A percentile compares a stretch with the other conserved stretches of the same genome.
phyloP scores from a whole-genome alignment of 1,284 basidiomycete species.

The Apiotrichum gracile region DNA sequence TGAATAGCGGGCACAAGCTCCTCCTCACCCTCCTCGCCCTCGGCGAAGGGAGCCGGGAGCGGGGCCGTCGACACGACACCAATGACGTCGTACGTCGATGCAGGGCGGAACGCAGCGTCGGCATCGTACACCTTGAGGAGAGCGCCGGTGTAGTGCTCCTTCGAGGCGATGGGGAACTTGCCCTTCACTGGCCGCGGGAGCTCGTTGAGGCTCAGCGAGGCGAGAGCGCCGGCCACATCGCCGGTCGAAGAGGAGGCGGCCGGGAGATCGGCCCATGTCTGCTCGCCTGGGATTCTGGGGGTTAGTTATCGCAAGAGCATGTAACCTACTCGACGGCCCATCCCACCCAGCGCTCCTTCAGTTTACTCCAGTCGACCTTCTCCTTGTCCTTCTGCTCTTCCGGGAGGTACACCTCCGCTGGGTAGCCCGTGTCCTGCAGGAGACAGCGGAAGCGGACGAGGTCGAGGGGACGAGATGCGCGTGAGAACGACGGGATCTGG shows the following conservation, averaged over 20 bases:
- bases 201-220: not conserved
- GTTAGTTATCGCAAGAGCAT: not conserved
- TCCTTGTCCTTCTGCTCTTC: not conserved
- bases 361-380: slow-evolving; percentile 28
- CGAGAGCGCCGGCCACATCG: not conserved
- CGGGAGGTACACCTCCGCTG: slow-evolving; percentile 44
- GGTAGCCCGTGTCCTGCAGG: slow-evolving; percentile 47
- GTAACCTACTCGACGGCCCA: slow-evolving; percentile 44
- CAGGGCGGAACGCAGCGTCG: slow-evolving; percentile 36
- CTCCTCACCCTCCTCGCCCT: slow-evolving; percentile 22
- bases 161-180: slow-evolving; percentile 33
- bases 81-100: slow-evolving; percentile 33
- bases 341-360: slow-evolving; percentile 45
- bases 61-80: slow-evolving; percentile 37
- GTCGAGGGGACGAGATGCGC: slow-evolving; percentile 23
- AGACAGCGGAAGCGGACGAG: slow-evolving; percentile 42
- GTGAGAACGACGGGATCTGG: slow-evolving; percentile 28
- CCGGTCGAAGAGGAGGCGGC: not conserved
- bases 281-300: slow-evolving; percentile 37
- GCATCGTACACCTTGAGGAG: slow-evolving; percentile 45
- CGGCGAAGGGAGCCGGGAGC: slow-evolving; percentile 28
- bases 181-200: slow-evolving; percentile 21
- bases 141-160: slow-evolving; percentile 31
- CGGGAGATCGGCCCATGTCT: slow-evolving; percentile 23
- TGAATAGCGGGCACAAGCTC: slow-evolving; percentile 39